Evolutionary conservation across 1,139 yeast genomes (phyloP), one percentile per base, ranked within the genome.

Genomic region (Protomyces inouyei): DNA sequence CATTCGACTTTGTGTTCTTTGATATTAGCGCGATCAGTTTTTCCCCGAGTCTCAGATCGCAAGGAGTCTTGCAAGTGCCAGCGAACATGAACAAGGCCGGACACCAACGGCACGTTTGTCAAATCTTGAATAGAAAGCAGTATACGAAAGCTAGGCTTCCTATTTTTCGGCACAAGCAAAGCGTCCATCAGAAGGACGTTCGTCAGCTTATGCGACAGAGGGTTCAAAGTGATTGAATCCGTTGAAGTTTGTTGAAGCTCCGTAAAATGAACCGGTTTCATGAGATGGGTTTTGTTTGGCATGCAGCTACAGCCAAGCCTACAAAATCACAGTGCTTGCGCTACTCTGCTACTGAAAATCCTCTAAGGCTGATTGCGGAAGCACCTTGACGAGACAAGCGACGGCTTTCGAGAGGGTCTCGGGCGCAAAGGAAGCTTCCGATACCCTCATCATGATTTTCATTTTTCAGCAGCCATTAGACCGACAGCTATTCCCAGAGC

Each of bases 91-190:
- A 93, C 85, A 53, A 78, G 74, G 0, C 96, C 96, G 1, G 84
- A 79, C 1, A 87, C 81, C 70, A 88, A 90, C 0, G 98, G 98
- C 46, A 92, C 83, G 72, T 92, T 92, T 37, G 86, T 81, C 60
- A 92, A 78, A 70, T 88, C 95, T 66, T 83, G 82, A 64, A 92
- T 81, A 23, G 81, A 76, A 46, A 91, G 76, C 32, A 79, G 76
- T 57, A 90, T 79, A 61, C 83, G 77, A 74, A 89, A 92, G 71
- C 80, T 81, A 4, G 83, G 83, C 57, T 66, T 61, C 23, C 70
- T 64, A 25, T 61, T 28, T 38, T 67, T 65, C n/a, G 70, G 67
- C 3, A 65, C 56, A 46, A 59, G 37, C 14, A 46, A 12, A 10
- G 21, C 18, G 48, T 43, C 48, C 21, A 18, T 36, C 32, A 28